Evolutionary conservation across 208 protist species (phyloP).

Genomic region (Leishmania tropica): DNA sequence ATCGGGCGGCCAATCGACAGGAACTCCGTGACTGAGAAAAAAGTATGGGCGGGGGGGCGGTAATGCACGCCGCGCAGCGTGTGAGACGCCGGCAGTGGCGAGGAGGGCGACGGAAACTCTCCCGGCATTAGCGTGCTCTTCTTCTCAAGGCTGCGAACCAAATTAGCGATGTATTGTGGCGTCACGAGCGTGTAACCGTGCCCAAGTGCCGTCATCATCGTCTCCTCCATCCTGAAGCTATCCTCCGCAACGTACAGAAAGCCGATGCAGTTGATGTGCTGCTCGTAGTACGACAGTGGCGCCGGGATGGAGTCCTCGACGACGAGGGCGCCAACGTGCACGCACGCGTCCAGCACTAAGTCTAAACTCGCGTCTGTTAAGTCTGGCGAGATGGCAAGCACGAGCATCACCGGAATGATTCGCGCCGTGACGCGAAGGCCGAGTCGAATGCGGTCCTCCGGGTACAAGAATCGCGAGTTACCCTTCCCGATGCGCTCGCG

Average conservation of each 20-base stretch:
- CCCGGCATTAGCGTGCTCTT: slow-evolving; percentile 35
- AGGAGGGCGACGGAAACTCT: slow-evolving; percentile 46
- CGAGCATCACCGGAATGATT: slow-evolving; percentile 47
- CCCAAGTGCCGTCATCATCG: slow-evolving; percentile 60
- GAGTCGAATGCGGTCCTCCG: slow-evolving; percentile 67
- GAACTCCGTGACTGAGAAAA: slow-evolving; percentile 63
- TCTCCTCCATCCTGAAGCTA: slow-evolving; percentile 47
- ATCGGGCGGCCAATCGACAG: slow-evolving; percentile 42
- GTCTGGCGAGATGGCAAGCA: slow-evolving; percentile 48
- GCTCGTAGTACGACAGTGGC: slow-evolving; percentile 50
- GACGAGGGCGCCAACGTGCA: slow-evolving; percentile 50
- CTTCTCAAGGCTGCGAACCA: slow-evolving; percentile 35
- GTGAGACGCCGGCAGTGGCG: slow-evolving; percentile 38
- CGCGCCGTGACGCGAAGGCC: slow-evolving; percentile 62
- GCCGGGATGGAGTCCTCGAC: slow-evolving; percentile 49
- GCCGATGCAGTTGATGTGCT: slow-evolving; percentile 51
- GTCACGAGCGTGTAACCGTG: slow-evolving; percentile 78
- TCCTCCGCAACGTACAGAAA: slow-evolving; percentile 72
- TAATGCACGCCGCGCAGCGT: slow-evolving; percentile 56
- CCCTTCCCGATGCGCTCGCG: slow-evolving; percentile 64
- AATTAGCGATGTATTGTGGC: slow-evolving; percentile 38
- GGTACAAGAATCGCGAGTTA: slow-evolving; percentile 55
- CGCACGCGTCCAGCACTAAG: slow-evolving; percentile 35
- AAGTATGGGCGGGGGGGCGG: slow-evolving; percentile 50
- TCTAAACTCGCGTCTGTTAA: slow-evolving; percentile 31